Evolutionary conservation across 2,329 filamentous ascomycete species (phyloP), one percentile per base, ranked within the genome.

Genomic region (Fusarium nygamai): DNA sequence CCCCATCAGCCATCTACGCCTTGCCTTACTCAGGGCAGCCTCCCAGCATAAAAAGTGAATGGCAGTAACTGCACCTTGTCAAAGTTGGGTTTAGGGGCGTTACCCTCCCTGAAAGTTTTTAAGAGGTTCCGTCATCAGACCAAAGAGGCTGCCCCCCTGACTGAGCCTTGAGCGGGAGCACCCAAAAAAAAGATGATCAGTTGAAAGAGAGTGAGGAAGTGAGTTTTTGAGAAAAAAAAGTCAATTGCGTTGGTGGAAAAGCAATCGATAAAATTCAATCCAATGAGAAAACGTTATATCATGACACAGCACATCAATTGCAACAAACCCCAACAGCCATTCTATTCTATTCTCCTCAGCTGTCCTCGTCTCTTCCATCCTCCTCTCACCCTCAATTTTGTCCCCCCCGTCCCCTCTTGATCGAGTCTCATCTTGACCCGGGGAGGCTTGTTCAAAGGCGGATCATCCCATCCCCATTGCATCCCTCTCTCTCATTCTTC

Each of bases 371-470:
- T 27, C 22, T 41, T 67, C 20, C 47, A 50, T 50, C 22, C 57
- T 36, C 11, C 46, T 29, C 48, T 61, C 66, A 63, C 39, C 66
- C 61, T 70, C 70, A 64, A 72, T 69, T 56, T 58, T 67, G 60
- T 48, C 47, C 16, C 22, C 29, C 47, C 64, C n/a, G 19, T 22
- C 34, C 60, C 29, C 29, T 67, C 43, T 64, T 64, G 67, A 74
- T 74, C 67, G 64, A 61, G 71, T 74, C 71, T 74, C 72, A 72
- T 74, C 71, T 60, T 64, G 61, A 43, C 58, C 69, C 13, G 58
- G 71, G 67, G 58, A 51, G 67, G 54, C 71, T 64, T 72, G 71
- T 73, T 56, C 54, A 73, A 57, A 71, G 66, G 27, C 70, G 61
- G 70, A 67, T 73, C 61, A 71, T 67, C 44, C 48, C 66, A 69